Evolutionary conservation across 345 rosid species (phyloP).

Genomic region (Camelina neglecta): DNA sequence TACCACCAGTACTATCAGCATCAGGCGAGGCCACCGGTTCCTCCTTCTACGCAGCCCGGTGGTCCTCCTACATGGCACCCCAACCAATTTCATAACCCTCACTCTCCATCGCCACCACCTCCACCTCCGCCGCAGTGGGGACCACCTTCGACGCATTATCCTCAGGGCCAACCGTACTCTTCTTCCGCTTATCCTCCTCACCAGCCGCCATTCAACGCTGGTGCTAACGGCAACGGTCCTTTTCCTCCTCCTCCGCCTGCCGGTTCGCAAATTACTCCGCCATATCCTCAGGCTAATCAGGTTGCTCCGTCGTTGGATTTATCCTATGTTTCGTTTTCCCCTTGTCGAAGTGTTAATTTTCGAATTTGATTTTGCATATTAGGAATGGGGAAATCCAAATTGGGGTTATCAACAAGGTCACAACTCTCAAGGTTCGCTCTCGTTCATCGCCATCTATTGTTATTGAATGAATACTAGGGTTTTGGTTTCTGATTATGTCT

Average conservation of each 20-base stretch:
- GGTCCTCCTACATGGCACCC: slow-evolving; percentile 56
- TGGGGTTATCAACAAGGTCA: slow-evolving; percentile 73
- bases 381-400: slow-evolving; percentile 81
- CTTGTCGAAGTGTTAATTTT: neutral
- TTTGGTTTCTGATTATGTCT: slow-evolving; percentile 31
- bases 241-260: slow-evolving; percentile 55
- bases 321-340: neutral
- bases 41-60: slow-evolving; percentile 45
- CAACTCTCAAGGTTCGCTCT: slow-evolving; percentile 52
- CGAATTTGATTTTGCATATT: slow-evolving; percentile 23
- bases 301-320: slow-evolving; percentile 27
- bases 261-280: slow-evolving; percentile 45
- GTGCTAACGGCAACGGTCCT: slow-evolving; percentile 46
- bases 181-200: slow-evolving; percentile 49
- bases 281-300: slow-evolving; percentile 52
- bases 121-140: slow-evolving; percentile 57
- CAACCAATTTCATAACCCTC: slow-evolving; percentile 59
- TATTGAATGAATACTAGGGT: slow-evolving; percentile 23
- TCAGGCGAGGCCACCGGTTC: slow-evolving; percentile 46
- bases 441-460: slow-evolving; percentile 1
- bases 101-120: slow-evolving; percentile 56
- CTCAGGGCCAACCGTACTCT: slow-evolving; percentile 14
- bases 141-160: slow-evolving; percentile 38
- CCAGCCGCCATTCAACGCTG: slow-evolving; percentile 50
- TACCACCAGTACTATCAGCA: slow-evolving; percentile 44